Evolutionary conservation across 306 rosid species (phyloP).

Genomic region (Prosopis cineraria): DNA sequence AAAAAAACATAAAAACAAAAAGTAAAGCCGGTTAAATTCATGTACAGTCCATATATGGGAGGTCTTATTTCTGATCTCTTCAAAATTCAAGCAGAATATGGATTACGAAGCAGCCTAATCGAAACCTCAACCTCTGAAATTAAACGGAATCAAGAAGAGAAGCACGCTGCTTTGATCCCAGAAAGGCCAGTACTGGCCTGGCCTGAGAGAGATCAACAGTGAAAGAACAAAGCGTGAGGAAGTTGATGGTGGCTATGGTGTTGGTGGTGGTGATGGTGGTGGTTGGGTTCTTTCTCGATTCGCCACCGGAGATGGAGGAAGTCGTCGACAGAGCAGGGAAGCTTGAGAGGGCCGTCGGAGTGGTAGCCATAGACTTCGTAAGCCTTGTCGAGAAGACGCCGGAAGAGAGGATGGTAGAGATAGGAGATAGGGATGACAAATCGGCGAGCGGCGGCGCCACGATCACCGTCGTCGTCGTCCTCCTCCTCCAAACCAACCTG

Average conservation of each 20-base stretch:
- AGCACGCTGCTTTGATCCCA: too few species aligned
- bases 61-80: neutral
- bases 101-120: neutral
- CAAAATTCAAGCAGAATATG: neutral
- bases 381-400: conserved; percentile 62
- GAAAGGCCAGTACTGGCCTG: too few species aligned
- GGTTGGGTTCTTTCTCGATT: conserved; percentile 54
- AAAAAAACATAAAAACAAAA: too few species aligned
- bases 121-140: too few species aligned
- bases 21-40: too few species aligned
- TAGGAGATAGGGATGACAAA: conserved; percentile 62
- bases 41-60: too few species aligned
- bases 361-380: conserved; percentile 74
- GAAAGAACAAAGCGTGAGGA: conserved; percentile 50
- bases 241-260: conserved; percentile 37
- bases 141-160: too few species aligned
- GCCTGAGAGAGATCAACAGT: conserved; percentile 53
- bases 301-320: conserved; percentile 68
- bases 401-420: conserved; percentile 70
- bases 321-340: conserved; percentile 72
- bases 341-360: conserved; percentile 68
- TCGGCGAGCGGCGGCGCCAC: conserved; percentile 33
- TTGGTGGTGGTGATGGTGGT: conserved; percentile 24
- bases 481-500: conserved; percentile 66
- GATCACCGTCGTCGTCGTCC: conserved; percentile 22